Evolutionary conservation across 2,329 filamentous ascomycete species (phyloP).

Genomic region (Beauveria australis): DNA sequence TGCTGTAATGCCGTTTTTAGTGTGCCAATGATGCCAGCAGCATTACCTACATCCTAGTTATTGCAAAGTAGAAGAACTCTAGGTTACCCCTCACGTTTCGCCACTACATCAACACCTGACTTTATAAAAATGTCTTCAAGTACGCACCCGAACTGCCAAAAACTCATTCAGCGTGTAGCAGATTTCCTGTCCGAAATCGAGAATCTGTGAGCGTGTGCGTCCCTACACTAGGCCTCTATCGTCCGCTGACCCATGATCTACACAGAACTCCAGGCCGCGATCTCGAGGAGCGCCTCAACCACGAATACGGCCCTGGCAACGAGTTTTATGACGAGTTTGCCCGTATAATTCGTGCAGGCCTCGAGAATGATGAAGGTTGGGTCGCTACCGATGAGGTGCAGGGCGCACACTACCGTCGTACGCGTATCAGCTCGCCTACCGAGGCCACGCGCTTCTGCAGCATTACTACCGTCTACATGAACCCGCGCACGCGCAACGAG

Average conservation of each 20-base stretch:
- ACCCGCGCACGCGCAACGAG: conserved; percentile 25
- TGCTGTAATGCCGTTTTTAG: not conserved
- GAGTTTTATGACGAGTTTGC: conserved; percentile 35
- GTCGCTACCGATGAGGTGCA: conserved; percentile 33
- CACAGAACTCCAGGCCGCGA: conserved; percentile 36
- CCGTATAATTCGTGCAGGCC: conserved; percentile 27
- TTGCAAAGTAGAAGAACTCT: not conserved
- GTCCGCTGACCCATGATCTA: not conserved
- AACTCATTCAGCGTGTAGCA: not conserved
- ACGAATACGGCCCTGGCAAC: conserved; percentile 34
- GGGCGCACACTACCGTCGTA: conserved; percentile 38
- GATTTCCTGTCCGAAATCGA: conserved; percentile 6
- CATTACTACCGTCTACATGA: conserved; percentile 51
- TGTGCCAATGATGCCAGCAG: not conserved
- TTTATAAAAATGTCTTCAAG: not conserved
- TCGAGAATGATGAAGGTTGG: conserved; percentile 33
- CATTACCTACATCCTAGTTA: not conserved
- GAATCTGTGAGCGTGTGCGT: not conserved
- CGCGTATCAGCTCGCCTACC: conserved; percentile 37
- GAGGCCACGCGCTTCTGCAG: conserved; percentile 41
- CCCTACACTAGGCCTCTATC: not conserved
- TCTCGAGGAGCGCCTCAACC: conserved; percentile 35
- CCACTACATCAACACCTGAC: not conserved
- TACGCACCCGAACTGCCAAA: conserved; percentile 4
- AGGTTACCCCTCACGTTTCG: conserved; percentile 2